Base-by-base conservation (phyloP, 305 asterid species). In the Solanum hybrid region DNA sequence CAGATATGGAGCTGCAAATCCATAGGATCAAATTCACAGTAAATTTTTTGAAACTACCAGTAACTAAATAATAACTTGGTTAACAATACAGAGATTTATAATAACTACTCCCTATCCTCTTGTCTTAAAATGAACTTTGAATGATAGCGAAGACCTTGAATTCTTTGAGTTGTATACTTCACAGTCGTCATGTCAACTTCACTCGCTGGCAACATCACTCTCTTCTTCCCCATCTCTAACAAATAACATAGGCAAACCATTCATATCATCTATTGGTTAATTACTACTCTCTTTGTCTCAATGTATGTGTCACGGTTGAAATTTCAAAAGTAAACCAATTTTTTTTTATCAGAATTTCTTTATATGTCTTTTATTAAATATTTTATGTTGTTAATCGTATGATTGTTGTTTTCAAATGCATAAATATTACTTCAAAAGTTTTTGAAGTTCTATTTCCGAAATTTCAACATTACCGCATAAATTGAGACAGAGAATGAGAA, bases 1-100 rank as follows among this genome's bases (percentile, higher is more conserved):
- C 94, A 96, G 89, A 90, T 95, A 98, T 40, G 99, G 99, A 89
- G 98, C 99, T 97, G 94, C 95, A 91, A 87, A 29, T 38, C 88
- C 86, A 90, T 79, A 16, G 40, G 76, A 40, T 32, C 76, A 51
- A 64, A 36, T 31, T 5, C 84, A 89, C 72, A 27, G 36, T 10
- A 81, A 40, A 16, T 0, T 2, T 26, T 77, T 79, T 37, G 35
- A 88, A 88, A 76, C 38, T 3, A 34, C 34, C 80, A 88, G 29
- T 31, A 85, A 69, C 69, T 8, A 24, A 42, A 88, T 40, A 42
- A 88, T 40, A 38, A 69, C 12, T 85, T 27, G 75, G 77, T 24
- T 56, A 27, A 82, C 72, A 42, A 82, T 82, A 42, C 26, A 17
- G 72, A 40, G 71, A 87, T 16, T 79, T 7, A 88, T 22, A 24